Evolutionary conservation across 306 rosid genomes (phyloP).

Genomic region (Rubus parviflorus): DNA sequence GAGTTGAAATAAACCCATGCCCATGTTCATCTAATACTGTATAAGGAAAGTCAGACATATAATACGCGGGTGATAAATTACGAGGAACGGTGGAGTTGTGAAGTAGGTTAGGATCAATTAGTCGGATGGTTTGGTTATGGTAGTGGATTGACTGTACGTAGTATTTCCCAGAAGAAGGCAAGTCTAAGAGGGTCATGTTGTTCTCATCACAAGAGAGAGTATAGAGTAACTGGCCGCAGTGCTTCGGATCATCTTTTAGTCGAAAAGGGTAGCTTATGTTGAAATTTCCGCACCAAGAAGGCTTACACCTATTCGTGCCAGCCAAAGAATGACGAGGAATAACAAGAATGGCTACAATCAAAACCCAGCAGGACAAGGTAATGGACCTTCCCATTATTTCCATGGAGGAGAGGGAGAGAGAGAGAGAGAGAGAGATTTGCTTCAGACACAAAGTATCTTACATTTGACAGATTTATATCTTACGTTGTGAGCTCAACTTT

Average conservation of each 20-base stretch:
- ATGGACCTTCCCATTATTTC: neutral
- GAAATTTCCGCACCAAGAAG: slow-evolving; percentile 8
- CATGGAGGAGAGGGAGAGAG: neutral
- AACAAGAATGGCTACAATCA: neutral
- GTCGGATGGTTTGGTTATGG: neutral
- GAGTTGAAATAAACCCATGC: too few species aligned
- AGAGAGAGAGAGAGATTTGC: neutral
- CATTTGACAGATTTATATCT: too few species aligned
- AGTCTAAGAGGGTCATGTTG: neutral
- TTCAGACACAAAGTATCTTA: too few species aligned
- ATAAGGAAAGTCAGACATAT: too few species aligned
- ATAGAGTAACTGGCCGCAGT: neutral
- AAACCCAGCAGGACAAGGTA: neutral
- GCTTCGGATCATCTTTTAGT: neutral
- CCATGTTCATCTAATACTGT: too few species aligned
- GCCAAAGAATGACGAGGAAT: neutral
- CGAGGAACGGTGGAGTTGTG: neutral
- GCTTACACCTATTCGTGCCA: neutral
- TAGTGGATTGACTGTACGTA: slow-evolving; percentile 30
- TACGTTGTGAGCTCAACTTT: too few species aligned
- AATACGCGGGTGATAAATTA: neutral
- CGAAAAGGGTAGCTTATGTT: slow-evolving; percentile 32
- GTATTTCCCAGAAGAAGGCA: neutral
- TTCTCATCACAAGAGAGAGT: slow-evolving; percentile 27
- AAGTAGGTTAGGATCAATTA: neutral